Evolutionary conservation across 139 green algal genomes (phyloP).

Genomic region (Diplosphaera chodatii): DNA sequence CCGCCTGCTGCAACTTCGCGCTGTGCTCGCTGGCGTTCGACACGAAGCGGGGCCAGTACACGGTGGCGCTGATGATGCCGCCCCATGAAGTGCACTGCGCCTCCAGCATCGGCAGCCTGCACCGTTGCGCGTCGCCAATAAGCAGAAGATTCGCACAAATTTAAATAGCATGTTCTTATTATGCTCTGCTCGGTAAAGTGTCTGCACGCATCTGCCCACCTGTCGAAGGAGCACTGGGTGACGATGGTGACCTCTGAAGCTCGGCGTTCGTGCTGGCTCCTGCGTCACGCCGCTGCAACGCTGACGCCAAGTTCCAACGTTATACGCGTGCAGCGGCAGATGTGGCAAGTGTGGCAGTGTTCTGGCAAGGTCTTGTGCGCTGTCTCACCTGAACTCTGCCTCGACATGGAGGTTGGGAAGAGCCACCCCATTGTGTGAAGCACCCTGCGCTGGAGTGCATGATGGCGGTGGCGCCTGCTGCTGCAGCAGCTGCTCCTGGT

Average conservation of each 20-base stretch:
- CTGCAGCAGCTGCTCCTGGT: no score
- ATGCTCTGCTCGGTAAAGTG: no score
- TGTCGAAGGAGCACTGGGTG: slow-evolving; percentile 20
- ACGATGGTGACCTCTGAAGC: slow-evolving; percentile 15
- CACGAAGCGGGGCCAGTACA: slow-evolving; percentile 37
- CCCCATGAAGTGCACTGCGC: slow-evolving; percentile 44
- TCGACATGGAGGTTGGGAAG: slow-evolving; percentile 15
- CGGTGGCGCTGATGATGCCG: slow-evolving; percentile 41
- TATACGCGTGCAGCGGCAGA: no score
- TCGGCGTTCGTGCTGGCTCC: not conserved
- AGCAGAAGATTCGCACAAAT: no score
- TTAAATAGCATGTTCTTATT: no score
- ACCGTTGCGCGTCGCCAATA: no score
- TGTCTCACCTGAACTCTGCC: not conserved
- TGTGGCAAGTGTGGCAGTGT: no score
- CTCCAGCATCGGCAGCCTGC: slow-evolving; percentile 44
- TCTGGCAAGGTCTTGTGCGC: not conserved
- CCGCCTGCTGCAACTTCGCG: slow-evolving; percentile 24
- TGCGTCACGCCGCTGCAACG: not conserved
- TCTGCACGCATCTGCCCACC: slow-evolving; percentile 1
- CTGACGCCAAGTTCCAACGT: no score
- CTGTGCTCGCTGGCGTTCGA: slow-evolving; percentile 8
- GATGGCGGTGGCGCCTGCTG: not conserved
- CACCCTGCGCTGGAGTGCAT: not conserved
- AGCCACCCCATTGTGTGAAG: not conserved